Evolutionary conservation across 139 green algal genomes (phyloP).

Genomic region (Dunaliella sp.): DNA sequence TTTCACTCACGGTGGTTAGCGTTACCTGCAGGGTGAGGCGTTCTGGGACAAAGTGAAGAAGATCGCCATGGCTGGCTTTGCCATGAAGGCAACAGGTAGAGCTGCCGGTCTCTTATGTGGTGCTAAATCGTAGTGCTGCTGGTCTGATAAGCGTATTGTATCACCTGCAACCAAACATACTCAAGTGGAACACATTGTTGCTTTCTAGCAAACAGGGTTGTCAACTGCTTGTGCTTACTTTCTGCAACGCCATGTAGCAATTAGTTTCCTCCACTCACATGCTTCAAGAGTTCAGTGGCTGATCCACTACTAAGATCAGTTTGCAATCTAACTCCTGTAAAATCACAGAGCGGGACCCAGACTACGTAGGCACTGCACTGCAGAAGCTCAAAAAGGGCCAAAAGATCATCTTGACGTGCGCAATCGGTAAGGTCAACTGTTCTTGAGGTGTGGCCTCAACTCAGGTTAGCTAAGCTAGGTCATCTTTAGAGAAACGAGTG

Average conservation of each 20-base stretch:
- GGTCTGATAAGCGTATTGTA: neutral
- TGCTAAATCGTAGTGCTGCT: neutral
- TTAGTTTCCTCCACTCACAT: no score
- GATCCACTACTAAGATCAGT: no score
- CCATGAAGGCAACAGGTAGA: conserved; percentile 68
- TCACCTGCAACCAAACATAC: no score
- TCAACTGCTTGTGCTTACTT: no score
- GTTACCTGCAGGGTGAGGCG: conserved; percentile 37
- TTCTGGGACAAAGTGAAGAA: conserved; percentile 67
- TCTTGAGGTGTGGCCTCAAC: neutral
- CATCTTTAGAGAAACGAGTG: neutral
- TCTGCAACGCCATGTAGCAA: no score
- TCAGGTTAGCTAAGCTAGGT: no score
- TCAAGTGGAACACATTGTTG: no score
- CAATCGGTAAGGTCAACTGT: conserved; percentile 28
- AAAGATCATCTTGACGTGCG: conserved; percentile 48
- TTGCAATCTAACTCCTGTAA: no score
- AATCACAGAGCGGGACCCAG: conserved; percentile 64
- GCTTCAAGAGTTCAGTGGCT: no score
- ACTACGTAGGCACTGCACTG: conserved; percentile 46
- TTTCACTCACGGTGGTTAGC: no score
- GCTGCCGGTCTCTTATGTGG: neutral
- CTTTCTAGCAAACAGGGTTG: no score
- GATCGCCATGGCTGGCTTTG: conserved; percentile 59
- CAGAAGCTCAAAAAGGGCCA: conserved; percentile 47